Evolutionary conservation across 2,329 filamentous ascomycete species (phyloP).

Genomic region (Claviceps monticola): DNA sequence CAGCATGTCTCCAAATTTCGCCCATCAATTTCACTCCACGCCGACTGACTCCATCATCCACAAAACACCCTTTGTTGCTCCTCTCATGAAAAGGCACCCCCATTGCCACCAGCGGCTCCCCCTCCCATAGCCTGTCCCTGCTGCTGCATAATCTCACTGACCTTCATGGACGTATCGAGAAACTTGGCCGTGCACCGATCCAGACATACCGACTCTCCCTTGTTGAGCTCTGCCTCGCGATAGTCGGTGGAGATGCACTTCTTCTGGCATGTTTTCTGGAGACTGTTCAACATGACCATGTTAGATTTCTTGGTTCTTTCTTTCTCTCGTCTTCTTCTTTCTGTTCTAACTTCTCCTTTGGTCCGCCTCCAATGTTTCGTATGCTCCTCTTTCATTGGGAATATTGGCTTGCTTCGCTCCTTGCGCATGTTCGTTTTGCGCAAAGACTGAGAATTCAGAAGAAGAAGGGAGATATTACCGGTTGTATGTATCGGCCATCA

Average conservation of each 20-base stretch:
- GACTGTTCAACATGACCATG: slow-evolving; percentile 32
- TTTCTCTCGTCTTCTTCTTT: not conserved
- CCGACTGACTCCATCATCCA: not conserved
- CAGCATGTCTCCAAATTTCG: not conserved
- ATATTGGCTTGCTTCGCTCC: too few species aligned
- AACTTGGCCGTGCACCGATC: slow-evolving; percentile 97
- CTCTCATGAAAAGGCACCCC: slow-evolving; percentile 19
- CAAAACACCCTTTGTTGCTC: not conserved
- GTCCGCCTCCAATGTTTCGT: not conserved
- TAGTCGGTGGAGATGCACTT: slow-evolving; percentile 92
- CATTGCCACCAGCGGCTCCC: slow-evolving; percentile 17
- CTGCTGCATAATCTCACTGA: slow-evolving; percentile 89
- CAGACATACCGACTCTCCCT: slow-evolving; percentile 95
- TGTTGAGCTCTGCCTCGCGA: slow-evolving; percentile 93
- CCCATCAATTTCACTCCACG: not conserved
- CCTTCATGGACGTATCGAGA: slow-evolving; percentile 97
- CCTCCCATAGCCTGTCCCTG: slow-evolving; percentile 58
- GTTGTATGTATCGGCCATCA: slow-evolving; percentile 96
- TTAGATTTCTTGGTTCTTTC: not conserved
- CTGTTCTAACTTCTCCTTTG: not conserved
- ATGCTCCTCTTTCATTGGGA: not conserved
- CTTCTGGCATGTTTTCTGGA: slow-evolving; percentile 77
- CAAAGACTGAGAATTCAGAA: too few species aligned
- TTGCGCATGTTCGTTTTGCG: not conserved
- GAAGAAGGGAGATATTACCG: slow-evolving; percentile 43